Evolutionary conservation across 148 eudicot genomes (phyloP), one percentile per base, ranked within the genome.

Genomic region (Silene conica): DNA sequence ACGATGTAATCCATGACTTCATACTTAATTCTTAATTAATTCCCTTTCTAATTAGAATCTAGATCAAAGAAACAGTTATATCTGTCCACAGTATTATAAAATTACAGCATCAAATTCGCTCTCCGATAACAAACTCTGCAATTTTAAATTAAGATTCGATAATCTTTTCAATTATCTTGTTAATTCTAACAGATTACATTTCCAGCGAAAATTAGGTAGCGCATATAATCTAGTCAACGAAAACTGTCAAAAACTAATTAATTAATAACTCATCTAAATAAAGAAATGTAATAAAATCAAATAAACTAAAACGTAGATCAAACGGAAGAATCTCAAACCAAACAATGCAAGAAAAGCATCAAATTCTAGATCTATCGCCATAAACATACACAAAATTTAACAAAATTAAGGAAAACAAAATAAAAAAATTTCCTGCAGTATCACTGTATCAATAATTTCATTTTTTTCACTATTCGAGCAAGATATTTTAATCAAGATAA

Each of bases 171-270:
- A 45, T 34, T 46, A 18, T 66, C 41, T 21, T 21, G 28, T 16
- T 20, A 68, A 68, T 46, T 46, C 21, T 63, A 21, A 31, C 4
- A 31, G 34, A 31, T 31, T 31, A 31, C 34, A 31, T 1, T 31
- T 1, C 34, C 34, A 5, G 3, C 34, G 34, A 31, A 31, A 45
- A 10, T 6, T 22, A 19, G 3, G 1, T 2, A 58, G 7, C 65
- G 65, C 65, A 20, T 43, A 57, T 50, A 65, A 57, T 57, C 22
- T 56, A 79, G 82, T 79, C 82, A 79, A 70, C 66, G 60, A 79
- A 52, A 8, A 79, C 56, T 25, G 45, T 11, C 50, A 43, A 70
- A 56, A 65, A 46, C 1, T 43, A 20, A 46, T 21, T 41, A 20
- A 46, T 21, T 41, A 14, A 11, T 16, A 43, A 64, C 54, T 20